Base-by-base conservation (phyloP, 2,329 filamentous ascomycete genomes). In the Aspergillus sclerotialis region DNA sequence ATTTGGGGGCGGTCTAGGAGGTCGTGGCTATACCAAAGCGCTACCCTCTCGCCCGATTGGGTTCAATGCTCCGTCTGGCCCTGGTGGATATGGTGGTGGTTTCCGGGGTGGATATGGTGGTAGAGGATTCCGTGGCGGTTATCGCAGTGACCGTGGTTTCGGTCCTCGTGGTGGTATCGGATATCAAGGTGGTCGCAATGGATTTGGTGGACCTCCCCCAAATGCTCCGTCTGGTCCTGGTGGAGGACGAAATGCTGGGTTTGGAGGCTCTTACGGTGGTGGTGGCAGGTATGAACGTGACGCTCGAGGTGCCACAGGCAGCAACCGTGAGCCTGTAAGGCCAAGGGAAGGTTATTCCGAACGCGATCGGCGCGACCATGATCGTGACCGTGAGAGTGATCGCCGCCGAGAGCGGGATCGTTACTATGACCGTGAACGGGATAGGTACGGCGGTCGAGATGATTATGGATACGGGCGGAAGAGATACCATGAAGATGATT, bases 1-100 rank as follows among this genome's bases (percentile, higher is more conserved):
- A 44, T 82, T 94, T 33, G 92, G 90, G 38, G 92, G 92, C 46
- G 92, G 92, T 30, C 76, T 95, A 3, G 92, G 92, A 43, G 90
- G 90, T 29, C 81, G 92, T 52, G 84, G 86, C 45, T 96, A 96
- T 64, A 96, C 90, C 37, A 93, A 90, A 63, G 78, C 81, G 11
- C 72, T 79, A 45, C 76, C 82, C 32, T 72, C 82, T 23, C 78
- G 86, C 34, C 86, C 86, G 29, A 70, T 74, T 44, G 82, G 73
- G n/a, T 77, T 75, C 42, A 70, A 67, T 27, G 64, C 72, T 28
- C 71, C 73, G 15, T 65, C 68, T 32, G 74, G 75, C 14, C 73
- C 72, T 32, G 75, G 74, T 39, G 75, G 73, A 14, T 73, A 64
- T 44, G 62, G 72, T 19, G 73, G 74, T 34, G 71, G 73, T 13